phyloP scores from a whole-genome alignment of 768 basidiomycete species.

The Xanthoconium purpureum region DNA sequence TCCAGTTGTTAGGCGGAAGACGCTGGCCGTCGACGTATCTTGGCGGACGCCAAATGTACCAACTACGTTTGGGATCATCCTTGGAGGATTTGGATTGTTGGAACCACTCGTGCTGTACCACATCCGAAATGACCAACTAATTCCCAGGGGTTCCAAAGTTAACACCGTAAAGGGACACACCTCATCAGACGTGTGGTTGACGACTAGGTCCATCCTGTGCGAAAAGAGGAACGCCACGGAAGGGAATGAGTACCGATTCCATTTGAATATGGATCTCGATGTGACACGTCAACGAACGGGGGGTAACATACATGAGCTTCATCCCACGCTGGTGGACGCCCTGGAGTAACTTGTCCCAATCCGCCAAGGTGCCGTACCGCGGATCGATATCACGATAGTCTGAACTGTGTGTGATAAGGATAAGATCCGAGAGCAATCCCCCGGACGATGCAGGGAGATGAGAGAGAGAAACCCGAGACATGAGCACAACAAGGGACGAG shows the following conservation, averaged over 20 bases:
- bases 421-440: conserved; percentile 7
- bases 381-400: conserved; percentile 65
- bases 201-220: conserved; percentile 71
- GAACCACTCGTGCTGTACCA: conserved; percentile 68
- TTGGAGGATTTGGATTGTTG: conserved; percentile 49
- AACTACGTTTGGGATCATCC: conserved; percentile 60
- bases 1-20: conserved; percentile 73
- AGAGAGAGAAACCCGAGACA: background rate
- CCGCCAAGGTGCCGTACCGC: conserved; percentile 59
- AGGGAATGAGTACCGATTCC: conserved; percentile 2
- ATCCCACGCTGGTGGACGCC: conserved; percentile 61
- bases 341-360: conserved; percentile 54
- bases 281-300: conserved; percentile 9
- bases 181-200: conserved; percentile 71
- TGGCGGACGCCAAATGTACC: conserved; percentile 74
- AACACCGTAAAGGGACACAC: conserved; percentile 26
- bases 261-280: conserved; percentile 8
- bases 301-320: conserved; percentile 57
- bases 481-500: background rate
- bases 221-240: conserved; percentile 5
- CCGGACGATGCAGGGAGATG: background rate
- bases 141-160: background rate
- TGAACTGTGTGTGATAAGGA: conserved; percentile 39
- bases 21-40: conserved; percentile 51
- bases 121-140: background rate